Conservation (phyloP, 495 filamentous ascomycete species). For the Chaetomium cochliodes region DNA sequence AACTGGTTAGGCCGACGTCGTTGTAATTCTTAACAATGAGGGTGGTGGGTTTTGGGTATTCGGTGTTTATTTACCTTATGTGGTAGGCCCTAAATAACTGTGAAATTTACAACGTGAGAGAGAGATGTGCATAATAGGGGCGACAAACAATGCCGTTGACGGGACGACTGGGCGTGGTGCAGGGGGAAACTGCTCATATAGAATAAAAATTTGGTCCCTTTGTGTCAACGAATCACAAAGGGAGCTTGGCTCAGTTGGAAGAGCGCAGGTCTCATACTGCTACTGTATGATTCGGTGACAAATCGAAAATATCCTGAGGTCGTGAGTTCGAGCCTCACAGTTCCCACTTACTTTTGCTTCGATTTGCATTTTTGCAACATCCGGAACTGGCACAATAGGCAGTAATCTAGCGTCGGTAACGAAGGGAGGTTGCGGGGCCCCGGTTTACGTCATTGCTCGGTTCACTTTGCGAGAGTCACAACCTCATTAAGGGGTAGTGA, state of each 20-base stretch:
- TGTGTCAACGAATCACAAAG: slow-evolving; percentile 11
- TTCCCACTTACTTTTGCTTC: slow-evolving; percentile 23
- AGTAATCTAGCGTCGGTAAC: neutral
- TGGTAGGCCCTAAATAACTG: too few species aligned
- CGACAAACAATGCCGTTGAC: neutral
- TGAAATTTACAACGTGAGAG: too few species aligned
- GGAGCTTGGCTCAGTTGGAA: slow-evolving; percentile 31
- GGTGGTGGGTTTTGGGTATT: too few species aligned
- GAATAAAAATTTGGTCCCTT: too few species aligned
- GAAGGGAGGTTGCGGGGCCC: too few species aligned
- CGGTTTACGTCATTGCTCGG: neutral
- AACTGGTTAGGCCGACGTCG: too few species aligned
- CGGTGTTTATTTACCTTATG: too few species aligned
- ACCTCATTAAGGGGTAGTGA: too few species aligned
- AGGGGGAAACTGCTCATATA: neutral
- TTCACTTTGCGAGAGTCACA: too few species aligned
- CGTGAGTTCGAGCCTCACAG: slow-evolving; percentile 34
- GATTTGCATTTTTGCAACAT: neutral
- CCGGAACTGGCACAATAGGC: neutral
- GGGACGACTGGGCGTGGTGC: neutral
- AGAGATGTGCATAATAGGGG: too few species aligned
- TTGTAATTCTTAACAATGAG: too few species aligned
- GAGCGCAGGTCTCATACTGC: slow-evolving; percentile 32
- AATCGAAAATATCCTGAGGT: slow-evolving; percentile 26
- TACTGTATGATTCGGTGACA: slow-evolving; percentile 21